Evolutionary conservation across 2,329 filamentous ascomycete species (phyloP), one percentile per base, ranked within the genome.

Genomic region (Exophiala spinifera): DNA sequence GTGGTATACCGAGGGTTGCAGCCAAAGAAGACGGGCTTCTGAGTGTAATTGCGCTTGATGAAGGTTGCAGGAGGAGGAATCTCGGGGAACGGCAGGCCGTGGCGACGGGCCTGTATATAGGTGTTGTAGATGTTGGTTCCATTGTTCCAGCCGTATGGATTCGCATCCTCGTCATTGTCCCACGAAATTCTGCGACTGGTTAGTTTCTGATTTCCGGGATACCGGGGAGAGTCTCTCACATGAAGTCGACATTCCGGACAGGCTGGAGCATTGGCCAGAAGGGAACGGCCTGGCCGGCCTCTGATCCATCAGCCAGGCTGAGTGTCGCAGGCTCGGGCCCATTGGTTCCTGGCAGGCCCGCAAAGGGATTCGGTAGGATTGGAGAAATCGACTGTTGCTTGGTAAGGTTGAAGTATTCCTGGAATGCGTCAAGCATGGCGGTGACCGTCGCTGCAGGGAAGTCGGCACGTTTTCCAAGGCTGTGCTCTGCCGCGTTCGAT

Each of bases 261-360:
- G 44, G 49, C 17, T 56, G 53, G 15, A 56, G 49, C 11, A 59
- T 34, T 11, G 49, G 21, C 25, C 46, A 56, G 23, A 53, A 45
- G 2, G 56, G 53, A 2, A 70, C 63, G 0, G 59, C 63, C 44
- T 71, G 67, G 0, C 68, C 65, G 0, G 60, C 52, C 17, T 71
- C 63, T 40, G 68, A 68, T 1, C 67, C 66, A 25, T 73, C 70
- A 0, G 69, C 70, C 14, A 71, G 64, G 34, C 21, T 40, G 21
- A 52, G 39, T 20, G 31, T 48, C 13, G 17, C 17, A 10, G 51
- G 43, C 28, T 57, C 40, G 19, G 42, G 20, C 23, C 20, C 21
- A 7, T 44, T 43, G 34, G 28, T 17, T 2, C 52, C 52, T 7
- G 46, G 39, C 19, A 42, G 19, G 4, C 52, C 52, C n/a, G 46